These are phyloP conservation scores for Ophiognomonia clavigignenti-juglandacearum DNA, from an alignment of 2,329 filamentous ascomycete species.

Conservation along the genomic window DNA sequence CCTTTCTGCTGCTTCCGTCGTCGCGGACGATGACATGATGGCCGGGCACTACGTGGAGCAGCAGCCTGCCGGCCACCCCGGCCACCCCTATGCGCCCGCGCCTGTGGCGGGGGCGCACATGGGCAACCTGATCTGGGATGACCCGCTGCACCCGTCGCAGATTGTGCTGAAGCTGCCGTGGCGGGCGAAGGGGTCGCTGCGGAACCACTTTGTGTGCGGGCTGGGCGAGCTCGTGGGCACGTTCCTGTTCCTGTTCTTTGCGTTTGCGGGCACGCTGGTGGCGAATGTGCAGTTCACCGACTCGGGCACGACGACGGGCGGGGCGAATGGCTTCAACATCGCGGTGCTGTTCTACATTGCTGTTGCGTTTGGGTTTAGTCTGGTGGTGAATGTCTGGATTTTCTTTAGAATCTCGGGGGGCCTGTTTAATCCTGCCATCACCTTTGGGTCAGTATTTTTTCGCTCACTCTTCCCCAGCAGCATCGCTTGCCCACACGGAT, in stretches of 20 bases:
- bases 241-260: conserved; percentile 38
- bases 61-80: too few species aligned
- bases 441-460: background rate
- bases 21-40: too few species aligned
- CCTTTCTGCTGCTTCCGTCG: too few species aligned
- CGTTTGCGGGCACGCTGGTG: conserved; percentile 29
- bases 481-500: too few species aligned
- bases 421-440: conserved; percentile 31
- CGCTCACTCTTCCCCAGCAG: background rate
- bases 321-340: conserved; percentile 9
- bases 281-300: conserved; percentile 13
- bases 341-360: conserved; percentile 29
- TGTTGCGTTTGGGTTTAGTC: conserved; percentile 37
- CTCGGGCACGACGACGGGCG: background rate
- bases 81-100: too few species aligned
- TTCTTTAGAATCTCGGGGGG: conserved; percentile 43
- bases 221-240: conserved; percentile 38
- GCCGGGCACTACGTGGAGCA: too few species aligned
- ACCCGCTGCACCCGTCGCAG: too few species aligned
- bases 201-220: too few species aligned
- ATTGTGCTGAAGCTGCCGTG: too few species aligned
- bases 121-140: too few species aligned
- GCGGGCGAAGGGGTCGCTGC: too few species aligned
- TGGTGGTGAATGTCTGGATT: conserved; percentile 43
- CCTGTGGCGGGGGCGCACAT: too few species aligned